phyloP scores from a whole-genome alignment of 2,329 filamentous ascomycete species.

The Neonectria hederae region DNA sequence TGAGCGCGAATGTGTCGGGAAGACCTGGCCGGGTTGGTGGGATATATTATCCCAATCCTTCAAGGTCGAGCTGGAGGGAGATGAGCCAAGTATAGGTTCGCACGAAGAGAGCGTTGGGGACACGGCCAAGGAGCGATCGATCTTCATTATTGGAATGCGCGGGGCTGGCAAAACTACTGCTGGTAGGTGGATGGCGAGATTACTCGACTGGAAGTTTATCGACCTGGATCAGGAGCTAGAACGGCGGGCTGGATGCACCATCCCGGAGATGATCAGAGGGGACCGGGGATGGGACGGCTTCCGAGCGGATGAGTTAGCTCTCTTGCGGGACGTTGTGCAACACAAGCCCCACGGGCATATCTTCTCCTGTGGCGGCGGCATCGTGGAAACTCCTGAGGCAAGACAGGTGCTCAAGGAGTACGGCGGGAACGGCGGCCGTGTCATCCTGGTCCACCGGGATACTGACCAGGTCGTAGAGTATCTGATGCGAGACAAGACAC shows the following conservation, averaged over 20 bases:
- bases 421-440: slow-evolving; percentile 79
- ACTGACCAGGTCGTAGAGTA: slow-evolving; percentile 90
- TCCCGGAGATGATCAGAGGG: slow-evolving; percentile 83
- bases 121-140: slow-evolving; percentile 64
- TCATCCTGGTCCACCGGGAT: slow-evolving; percentile 87
- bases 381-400: slow-evolving; percentile 87
- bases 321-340: slow-evolving; percentile 77
- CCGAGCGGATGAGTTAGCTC: slow-evolving; percentile 77
- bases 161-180: slow-evolving; percentile 96
- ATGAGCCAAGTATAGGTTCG: slow-evolving; percentile 59
- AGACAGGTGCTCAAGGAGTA: slow-evolving; percentile 79
- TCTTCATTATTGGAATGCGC: slow-evolving; percentile 97
- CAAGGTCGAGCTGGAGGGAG: slow-evolving; percentile 78
- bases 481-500: slow-evolving; percentile 85
- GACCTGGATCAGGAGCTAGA: slow-evolving; percentile 93
- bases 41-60: slow-evolving; percentile 85
- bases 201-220: slow-evolving; percentile 79
- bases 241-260: slow-evolving; percentile 74
- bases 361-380: slow-evolving; percentile 92
- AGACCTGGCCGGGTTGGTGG: slow-evolving; percentile 99
- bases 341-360: slow-evolving; percentile 81
- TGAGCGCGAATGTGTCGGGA: slow-evolving; percentile 92
- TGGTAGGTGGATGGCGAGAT: slow-evolving; percentile 82
- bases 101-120: slow-evolving; percentile 25
- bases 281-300: slow-evolving; percentile 87